Conservation (phyloP, 2,329 filamentous ascomycete species). For the Xylariales sp. region DNA sequence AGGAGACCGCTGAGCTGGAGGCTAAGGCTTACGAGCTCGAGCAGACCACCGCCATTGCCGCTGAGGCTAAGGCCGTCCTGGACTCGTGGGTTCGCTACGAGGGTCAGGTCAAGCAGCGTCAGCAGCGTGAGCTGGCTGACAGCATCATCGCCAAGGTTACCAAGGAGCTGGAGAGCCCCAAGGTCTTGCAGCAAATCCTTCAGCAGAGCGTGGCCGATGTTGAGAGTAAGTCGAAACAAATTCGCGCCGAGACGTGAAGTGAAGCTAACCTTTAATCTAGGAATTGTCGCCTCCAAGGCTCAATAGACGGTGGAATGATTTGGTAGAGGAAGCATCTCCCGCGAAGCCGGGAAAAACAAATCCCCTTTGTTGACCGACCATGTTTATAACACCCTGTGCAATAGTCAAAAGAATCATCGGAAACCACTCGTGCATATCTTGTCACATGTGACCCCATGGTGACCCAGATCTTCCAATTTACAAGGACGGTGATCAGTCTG, state of each 20-base stretch:
- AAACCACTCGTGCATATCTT: too few relatives aligned
- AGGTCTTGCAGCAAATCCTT: slow-evolving; percentile 93
- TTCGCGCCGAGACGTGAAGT: background rate
- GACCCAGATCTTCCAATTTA: too few relatives aligned
- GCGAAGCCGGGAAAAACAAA: slow-evolving; percentile 25
- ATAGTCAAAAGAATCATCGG: slow-evolving; percentile 42
- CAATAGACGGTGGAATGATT: slow-evolving; percentile 47
- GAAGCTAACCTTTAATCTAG: slow-evolving; percentile 37
- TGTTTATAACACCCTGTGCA: slow-evolving; percentile 57
- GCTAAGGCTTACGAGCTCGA: slow-evolving; percentile 94
- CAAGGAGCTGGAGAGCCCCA: slow-evolving; percentile 98
- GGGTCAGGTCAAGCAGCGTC: slow-evolving; percentile 95
- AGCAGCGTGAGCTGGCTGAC: slow-evolving; percentile 94
- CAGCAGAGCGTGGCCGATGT: slow-evolving; percentile 94
- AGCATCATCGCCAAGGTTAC: slow-evolving; percentile 94
- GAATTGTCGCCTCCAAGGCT: slow-evolving; percentile 59
- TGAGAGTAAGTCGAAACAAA: slow-evolving; percentile 65
- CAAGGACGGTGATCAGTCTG: too few relatives aligned
- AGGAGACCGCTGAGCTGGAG: slow-evolving; percentile 98
- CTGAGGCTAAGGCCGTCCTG: slow-evolving; percentile 90
- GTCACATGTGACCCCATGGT: too few relatives aligned
- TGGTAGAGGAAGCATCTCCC: slow-evolving; percentile 10
- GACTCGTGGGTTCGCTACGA: slow-evolving; percentile 99
- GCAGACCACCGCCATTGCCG: slow-evolving; percentile 87
- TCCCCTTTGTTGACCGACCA: slow-evolving; percentile 49